Evolutionary conservation across 2,329 filamentous ascomycete genomes (phyloP).

Genomic region (Penicillium sp.): DNA sequence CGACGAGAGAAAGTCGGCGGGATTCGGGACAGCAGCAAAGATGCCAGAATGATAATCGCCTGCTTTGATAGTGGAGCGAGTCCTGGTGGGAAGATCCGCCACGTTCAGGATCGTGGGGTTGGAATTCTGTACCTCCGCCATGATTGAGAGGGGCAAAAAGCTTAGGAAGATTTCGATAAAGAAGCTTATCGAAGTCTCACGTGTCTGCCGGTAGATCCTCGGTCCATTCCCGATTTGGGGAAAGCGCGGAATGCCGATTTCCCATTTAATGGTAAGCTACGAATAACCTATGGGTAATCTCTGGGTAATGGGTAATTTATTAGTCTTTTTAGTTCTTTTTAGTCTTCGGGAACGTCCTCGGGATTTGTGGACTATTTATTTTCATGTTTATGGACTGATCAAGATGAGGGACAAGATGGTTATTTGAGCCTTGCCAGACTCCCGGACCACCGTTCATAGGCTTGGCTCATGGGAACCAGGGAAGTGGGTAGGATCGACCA

Average conservation of each 20-base stretch:
- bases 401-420: too few relatives aligned
- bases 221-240: neutral
- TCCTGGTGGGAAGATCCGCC: constrained; percentile 83
- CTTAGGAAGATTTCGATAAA: constrained; percentile 42
- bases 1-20: constrained; percentile 51
- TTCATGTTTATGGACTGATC: too few relatives aligned
- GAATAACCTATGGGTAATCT: too few relatives aligned
- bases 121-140: constrained; percentile 52
- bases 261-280: neutral
- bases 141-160: constrained; percentile 17
- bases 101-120: constrained; percentile 91
- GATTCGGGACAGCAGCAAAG: constrained; percentile 56
- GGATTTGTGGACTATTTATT: too few relatives aligned
- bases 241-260: neutral
- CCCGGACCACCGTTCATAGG: neutral
- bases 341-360: too few relatives aligned
- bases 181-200: constrained; percentile 29
- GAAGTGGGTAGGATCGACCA: constrained; percentile 1
- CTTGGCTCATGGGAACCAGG: neutral
- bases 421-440: neutral
- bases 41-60: constrained; percentile 39
- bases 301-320: too few relatives aligned
- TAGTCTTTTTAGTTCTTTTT: too few relatives aligned
- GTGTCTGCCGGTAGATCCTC: constrained; percentile 12
- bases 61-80: constrained; percentile 47